Percentiles rank a stretch among this genome's conserved stretches.
Conservation (phyloP, 2,329 filamentous ascomycete genomes). For the Calonectria pseudoturangicola region DNA sequence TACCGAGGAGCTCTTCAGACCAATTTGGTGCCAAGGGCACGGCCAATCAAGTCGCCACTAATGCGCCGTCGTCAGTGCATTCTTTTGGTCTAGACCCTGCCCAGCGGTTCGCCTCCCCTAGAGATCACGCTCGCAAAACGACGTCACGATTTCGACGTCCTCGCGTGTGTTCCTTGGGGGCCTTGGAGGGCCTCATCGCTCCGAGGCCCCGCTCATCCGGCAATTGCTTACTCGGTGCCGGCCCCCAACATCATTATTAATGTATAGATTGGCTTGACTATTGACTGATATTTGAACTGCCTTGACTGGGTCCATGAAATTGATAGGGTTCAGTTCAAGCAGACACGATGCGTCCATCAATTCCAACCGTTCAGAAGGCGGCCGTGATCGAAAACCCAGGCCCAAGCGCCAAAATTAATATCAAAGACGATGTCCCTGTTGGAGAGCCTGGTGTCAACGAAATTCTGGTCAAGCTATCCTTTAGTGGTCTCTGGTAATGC, state of each 20-base stretch:
- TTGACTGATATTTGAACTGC: constrained; percentile 4
- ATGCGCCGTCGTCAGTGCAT: not conserved
- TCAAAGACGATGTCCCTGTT: constrained; percentile 38
- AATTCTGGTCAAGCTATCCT: constrained; percentile 46
- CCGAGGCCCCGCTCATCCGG: constrained; percentile 24
- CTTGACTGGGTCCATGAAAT: not conserved
- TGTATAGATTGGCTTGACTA: not conserved
- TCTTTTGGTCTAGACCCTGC: not conserved
- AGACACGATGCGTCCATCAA: not conserved
- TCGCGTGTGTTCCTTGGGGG: not conserved
- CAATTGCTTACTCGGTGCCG: constrained; percentile 4
- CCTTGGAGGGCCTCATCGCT: not conserved
- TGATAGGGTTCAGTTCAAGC: not conserved
- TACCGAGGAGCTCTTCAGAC: not conserved
- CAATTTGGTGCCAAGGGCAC: not conserved
- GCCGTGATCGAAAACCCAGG: constrained; percentile 47
- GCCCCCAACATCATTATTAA: not conserved
- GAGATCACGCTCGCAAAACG: not conserved
- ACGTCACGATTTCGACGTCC: not conserved
- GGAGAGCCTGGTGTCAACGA: constrained; percentile 5
- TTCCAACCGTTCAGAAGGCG: constrained; percentile 39
- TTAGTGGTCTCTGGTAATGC: constrained; percentile 49
- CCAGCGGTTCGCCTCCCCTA: not conserved
- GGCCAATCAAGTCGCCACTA: constrained; percentile 13
- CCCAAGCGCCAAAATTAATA: constrained; percentile 3